Evolutionary conservation across 805 yeast genomes (phyloP).

Genomic region (Priceomyces melissophilus): DNA sequence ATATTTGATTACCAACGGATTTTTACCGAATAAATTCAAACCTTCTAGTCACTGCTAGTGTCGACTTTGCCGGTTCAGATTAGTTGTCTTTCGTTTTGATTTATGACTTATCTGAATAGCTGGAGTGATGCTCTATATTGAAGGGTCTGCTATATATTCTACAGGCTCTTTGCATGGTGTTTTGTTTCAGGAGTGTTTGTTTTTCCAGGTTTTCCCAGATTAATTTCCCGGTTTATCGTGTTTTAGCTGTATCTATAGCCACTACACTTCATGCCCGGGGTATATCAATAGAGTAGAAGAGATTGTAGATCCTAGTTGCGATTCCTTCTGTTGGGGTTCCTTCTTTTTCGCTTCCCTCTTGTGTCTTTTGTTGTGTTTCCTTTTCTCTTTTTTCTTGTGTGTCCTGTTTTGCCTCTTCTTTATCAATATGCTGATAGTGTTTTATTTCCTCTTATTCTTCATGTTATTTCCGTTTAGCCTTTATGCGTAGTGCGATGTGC

Average conservation of each 20-base stretch:
- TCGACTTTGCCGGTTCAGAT: constrained; percentile 1
- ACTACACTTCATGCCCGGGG: constrained; percentile 51
- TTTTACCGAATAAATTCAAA: constrained; percentile 28
- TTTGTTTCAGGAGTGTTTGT: constrained; percentile 19
- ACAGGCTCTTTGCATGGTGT: constrained; percentile 2
- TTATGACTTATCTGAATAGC: constrained; percentile 5
- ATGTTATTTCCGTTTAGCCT: too few species aligned
- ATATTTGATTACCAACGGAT: constrained; percentile 33
- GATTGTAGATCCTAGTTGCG: too few species aligned
- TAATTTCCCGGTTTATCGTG: constrained; percentile 45
- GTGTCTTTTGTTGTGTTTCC: neutral
- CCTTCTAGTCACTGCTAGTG: constrained; percentile 7
- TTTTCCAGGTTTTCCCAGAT: constrained; percentile 37
- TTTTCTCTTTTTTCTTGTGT: neutral
- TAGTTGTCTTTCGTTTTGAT: constrained; percentile 22
- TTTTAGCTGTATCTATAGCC: constrained; percentile 35
- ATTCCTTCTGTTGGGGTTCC: too few species aligned
- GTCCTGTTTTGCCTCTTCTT: too few species aligned
- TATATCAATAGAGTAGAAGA: constrained; percentile 17
- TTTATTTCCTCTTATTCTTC: too few species aligned
- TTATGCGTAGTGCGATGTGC: too few species aligned
- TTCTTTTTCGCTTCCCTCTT: neutral
- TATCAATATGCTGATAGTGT: too few species aligned
- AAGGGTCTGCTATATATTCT: constrained; percentile 3
- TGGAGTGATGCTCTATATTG: constrained; percentile 8